phyloP scores from a whole-genome alignment of 192 early-diverging fungal genomes.

The Podila clonocystis region DNA sequence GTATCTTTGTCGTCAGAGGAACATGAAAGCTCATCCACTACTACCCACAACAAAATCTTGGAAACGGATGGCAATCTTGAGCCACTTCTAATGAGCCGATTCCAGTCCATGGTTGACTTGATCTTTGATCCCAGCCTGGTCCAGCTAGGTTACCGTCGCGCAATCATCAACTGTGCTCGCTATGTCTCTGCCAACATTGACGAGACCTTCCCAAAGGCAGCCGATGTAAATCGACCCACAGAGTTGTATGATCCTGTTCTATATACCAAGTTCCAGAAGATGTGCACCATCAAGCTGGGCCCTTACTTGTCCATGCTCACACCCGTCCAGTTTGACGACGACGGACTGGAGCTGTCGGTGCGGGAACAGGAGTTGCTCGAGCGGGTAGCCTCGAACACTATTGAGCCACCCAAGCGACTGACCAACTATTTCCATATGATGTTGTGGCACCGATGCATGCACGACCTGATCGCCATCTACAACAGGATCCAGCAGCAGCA shows the following conservation, averaged over 20 bases:
- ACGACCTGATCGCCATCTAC: constrained; percentile 32
- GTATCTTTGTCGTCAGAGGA: background rate
- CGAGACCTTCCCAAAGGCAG: constrained; percentile 18
- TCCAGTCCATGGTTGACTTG: constrained; percentile 35
- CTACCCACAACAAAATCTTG: background rate
- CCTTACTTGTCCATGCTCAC: constrained; percentile 31
- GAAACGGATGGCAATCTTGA: background rate
- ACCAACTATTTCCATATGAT: constrained; percentile 40
- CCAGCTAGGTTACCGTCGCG: constrained; percentile 25
- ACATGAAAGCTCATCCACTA: background rate
- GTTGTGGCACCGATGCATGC: constrained; percentile 44
- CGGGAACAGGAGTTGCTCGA: constrained; percentile 1
- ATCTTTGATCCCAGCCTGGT: constrained; percentile 44
- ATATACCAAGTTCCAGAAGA: constrained; percentile 5
- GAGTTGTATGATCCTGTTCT: constrained; percentile 8
- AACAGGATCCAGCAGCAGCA: constrained; percentile 26
- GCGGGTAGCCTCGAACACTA: background rate
- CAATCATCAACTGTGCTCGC: constrained; percentile 48
- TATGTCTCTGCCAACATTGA: constrained; percentile 46
- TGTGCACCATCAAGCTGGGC: constrained; percentile 12
- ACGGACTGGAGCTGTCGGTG: background rate
- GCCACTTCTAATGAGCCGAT: constrained; percentile 24
- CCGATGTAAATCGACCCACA: background rate
- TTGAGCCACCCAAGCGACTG: constrained; percentile 20
- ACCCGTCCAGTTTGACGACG: constrained; percentile 4